phyloP scores from a whole-genome alignment of 169 alveolate species.

The Toxoplasma gondii region DNA sequence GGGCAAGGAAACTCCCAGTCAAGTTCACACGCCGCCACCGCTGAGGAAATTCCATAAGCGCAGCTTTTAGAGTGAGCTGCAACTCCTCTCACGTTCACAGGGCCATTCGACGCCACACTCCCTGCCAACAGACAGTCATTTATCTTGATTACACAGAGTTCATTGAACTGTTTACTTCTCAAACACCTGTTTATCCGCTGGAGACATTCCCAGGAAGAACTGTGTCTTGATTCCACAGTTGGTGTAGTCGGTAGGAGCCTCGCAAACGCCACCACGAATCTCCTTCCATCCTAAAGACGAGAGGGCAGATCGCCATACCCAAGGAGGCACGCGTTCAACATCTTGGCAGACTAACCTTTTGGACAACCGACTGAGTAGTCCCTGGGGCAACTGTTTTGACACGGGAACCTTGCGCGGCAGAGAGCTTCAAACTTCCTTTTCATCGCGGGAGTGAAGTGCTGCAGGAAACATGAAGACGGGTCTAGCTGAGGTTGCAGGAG shows the following conservation, averaged over 20 bases:
- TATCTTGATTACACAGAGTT: background rate
- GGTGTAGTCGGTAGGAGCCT: background rate
- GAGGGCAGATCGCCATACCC: background rate
- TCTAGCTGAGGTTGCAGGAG: background rate
- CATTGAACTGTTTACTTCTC: background rate
- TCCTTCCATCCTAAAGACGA: conserved; percentile 13
- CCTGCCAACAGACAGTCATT: background rate
- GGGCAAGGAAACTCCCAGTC: conserved; percentile 63
- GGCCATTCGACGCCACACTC: conserved; percentile 37
- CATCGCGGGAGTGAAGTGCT: conserved; percentile 58
- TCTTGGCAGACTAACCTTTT: conserved; percentile 4
- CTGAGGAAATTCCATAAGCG: background rate
- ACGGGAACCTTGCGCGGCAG: conserved; percentile 58
- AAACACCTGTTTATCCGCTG: background rate
- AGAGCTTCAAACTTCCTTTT: conserved; percentile 28
- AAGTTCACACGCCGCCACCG: conserved; percentile 33
- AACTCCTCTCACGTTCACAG: background rate
- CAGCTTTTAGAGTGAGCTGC: background rate
- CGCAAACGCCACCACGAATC: conserved; percentile 15
- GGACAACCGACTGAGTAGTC: conserved; percentile 50
- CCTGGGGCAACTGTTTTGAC: conserved; percentile 53
- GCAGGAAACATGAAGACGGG: background rate
- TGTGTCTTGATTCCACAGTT: background rate
- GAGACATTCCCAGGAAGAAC: background rate
- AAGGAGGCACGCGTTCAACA: background rate